Base-by-base conservation (phyloP, 306 rosid genomes). In the Fragaria ananassa region DNA sequence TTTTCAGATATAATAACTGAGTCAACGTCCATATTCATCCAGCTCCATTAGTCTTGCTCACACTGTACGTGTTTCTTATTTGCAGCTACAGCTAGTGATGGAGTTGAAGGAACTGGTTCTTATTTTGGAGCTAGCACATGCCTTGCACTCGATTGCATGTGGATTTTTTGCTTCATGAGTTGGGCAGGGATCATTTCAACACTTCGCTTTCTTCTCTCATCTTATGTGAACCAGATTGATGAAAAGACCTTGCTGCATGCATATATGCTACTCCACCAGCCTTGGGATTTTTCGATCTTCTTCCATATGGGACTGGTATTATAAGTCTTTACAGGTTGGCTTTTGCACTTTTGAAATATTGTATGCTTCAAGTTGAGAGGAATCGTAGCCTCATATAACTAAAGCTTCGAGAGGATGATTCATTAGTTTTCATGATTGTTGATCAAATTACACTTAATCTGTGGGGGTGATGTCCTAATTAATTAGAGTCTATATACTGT, bases 131-230 rank as follows among this genome's bases (percentile, higher is more conserved):
- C 31, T 29, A 67, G 39, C 82, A 84, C 83, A 81, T 34, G 78
- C 15, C 6, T 23, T 13, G 64, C 71, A 72, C 37, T 54, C 49
- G 34, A 67, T 58, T 68, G 66, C 71, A 70, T 71, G 64, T 77
- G 80, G 41, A 35, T 27, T 17, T 63, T 64, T 83, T 80, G 79
- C 76, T 76, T 76, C 61, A 50, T 51, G 41, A n/a, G n/a, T 70
- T 80, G 81, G 86, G 68, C 49, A 58, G 75, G 81, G 76, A 80
- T 76, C 56, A 79, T 37, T 76, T 39, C 35, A 46, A n/a, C 66
- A 54, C 78, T 66, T 46, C 18, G 11, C 23, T 34, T 63, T 63
- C 68, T 63, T 63, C 42, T 29, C 19, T 56, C 21, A 15, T 15
- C 29, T 63, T 63, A 15, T 63, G 68, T 6, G 68, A 63, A 63